phyloP scores from a whole-genome alignment of 2,329 filamentous ascomycete species.

The Colletotrichum tanaceti region DNA sequence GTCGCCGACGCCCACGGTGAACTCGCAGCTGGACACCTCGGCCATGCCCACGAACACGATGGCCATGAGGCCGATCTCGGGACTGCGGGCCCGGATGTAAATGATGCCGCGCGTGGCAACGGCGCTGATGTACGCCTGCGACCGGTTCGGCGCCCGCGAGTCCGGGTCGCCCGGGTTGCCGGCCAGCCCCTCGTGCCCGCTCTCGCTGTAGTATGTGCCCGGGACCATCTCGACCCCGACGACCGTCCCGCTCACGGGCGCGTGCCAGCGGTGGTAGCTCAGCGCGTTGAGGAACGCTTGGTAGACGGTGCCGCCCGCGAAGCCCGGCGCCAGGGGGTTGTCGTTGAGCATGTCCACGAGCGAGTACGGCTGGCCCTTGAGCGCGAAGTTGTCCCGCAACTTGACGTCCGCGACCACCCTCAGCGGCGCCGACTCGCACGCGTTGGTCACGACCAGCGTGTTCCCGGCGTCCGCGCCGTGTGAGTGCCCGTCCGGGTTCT shows the following conservation, averaged over 20 bases:
- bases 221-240: conserved; percentile 67
- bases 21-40: conserved; percentile 79
- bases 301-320: conserved; percentile 74
- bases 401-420: conserved; percentile 62
- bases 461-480: not conserved
- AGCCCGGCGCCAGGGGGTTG: conserved; percentile 64
- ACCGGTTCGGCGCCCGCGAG: conserved; percentile 45
- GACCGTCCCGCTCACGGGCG: conserved; percentile 73
- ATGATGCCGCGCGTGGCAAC: conserved; percentile 78
- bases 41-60: conserved; percentile 81
- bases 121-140: conserved; percentile 74
- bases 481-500: conserved; percentile 63
- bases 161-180: conserved; percentile 31
- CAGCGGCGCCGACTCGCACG: conserved; percentile 73
- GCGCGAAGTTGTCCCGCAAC: conserved; percentile 72
- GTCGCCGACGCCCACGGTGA: conserved; percentile 75
- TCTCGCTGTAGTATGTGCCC: conserved; percentile 77
- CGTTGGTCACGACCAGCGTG: conserved; percentile 64
- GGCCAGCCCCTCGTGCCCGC: conserved; percentile 51
- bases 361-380: conserved; percentile 77
- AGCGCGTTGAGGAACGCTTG: conserved; percentile 76
- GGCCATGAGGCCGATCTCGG: conserved; percentile 74
- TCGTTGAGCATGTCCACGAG: conserved; percentile 71
- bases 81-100: conserved; percentile 76
- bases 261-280: conserved; percentile 79